Percentiles rank a stretch among this genome's conserved stretches.
Conservation (phyloP, 2,329 filamentous ascomycete genomes). For the Phaeosphaeriaceae sp. region DNA sequence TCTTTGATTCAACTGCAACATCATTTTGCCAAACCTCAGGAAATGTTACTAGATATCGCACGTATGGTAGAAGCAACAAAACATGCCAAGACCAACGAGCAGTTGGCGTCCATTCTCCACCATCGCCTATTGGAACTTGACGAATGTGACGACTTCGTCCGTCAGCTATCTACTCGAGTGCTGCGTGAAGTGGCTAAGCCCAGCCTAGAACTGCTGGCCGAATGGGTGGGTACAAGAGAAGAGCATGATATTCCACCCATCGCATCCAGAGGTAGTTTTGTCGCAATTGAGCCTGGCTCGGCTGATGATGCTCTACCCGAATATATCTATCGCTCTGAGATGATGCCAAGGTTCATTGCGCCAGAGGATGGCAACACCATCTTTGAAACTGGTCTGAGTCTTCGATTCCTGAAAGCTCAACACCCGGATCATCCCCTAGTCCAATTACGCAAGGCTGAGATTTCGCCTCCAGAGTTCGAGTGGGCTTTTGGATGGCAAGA, state of each 20-base stretch:
- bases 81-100: constrained; percentile 50
- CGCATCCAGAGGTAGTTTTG: constrained; percentile 37
- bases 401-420: constrained; percentile 73
- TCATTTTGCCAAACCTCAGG: constrained; percentile 53
- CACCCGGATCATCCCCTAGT: constrained; percentile 75
- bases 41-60: constrained; percentile 62
- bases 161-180: constrained; percentile 70
- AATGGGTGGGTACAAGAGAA: constrained; percentile 74
- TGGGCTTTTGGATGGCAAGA: constrained; percentile 77
- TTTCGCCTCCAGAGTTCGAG: constrained; percentile 63
- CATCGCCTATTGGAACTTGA: constrained; percentile 59
- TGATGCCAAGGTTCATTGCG: constrained; percentile 75
- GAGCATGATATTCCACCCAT: constrained; percentile 39
- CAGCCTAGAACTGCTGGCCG: constrained; percentile 71
- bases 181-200: constrained; percentile 67
- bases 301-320: constrained; percentile 51
- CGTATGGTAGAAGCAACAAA: constrained; percentile 55
- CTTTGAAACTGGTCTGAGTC: constrained; percentile 80
- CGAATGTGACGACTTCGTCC: constrained; percentile 66
- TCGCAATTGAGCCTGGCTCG: constrained; percentile 32
- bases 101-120: constrained; percentile 48
- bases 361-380: constrained; percentile 71
- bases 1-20: constrained; percentile 52
- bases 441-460: constrained; percentile 56
- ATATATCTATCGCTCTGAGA: constrained; percentile 67